Percentiles rank a stretch among this genome's conserved stretches.
These are phyloP conservation scores for Yarrowia keelungensis DNA, from an alignment of 805 yeast species.

Conservation along the genomic window DNA sequence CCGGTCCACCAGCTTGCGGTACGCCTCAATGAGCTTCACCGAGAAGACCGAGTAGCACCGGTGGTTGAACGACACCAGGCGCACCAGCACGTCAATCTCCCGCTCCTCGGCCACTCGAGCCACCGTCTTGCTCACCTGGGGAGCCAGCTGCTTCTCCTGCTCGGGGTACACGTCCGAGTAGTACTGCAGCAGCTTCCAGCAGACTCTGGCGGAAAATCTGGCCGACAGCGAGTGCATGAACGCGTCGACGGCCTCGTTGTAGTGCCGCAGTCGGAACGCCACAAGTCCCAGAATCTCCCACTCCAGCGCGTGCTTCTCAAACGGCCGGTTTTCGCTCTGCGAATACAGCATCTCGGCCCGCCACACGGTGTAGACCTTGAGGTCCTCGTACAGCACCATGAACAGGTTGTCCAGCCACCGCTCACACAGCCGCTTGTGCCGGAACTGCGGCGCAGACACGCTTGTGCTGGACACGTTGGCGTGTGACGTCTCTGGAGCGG, in stretches of 20 bases:
- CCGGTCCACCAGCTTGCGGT: slow-evolving; percentile 68
- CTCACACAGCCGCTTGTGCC: slow-evolving; percentile 68
- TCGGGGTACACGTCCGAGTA: slow-evolving; percentile 53
- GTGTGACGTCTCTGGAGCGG: slow-evolving; percentile 23
- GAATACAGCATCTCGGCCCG: slow-evolving; percentile 89
- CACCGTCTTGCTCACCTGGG: slow-evolving; percentile 44
- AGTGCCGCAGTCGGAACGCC: slow-evolving; percentile 84
- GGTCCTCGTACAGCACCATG: slow-evolving; percentile 71
- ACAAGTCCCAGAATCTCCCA: slow-evolving; percentile 93
- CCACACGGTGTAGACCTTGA: slow-evolving; percentile 83
- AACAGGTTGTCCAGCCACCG: slow-evolving; percentile 81
- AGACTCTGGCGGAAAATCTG: slow-evolving; percentile 81
- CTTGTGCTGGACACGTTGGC: slow-evolving; percentile 18
- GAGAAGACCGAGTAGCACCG: slow-evolving; percentile 96
- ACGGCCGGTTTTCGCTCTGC: slow-evolving; percentile 83
- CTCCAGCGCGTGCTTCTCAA: slow-evolving; percentile 78
- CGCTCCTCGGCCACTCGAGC: slow-evolving; percentile 37
- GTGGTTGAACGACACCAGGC: slow-evolving; percentile 94
- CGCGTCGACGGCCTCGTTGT: slow-evolving; percentile 86
- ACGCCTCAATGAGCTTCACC: slow-evolving; percentile 64
- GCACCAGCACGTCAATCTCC: slow-evolving; percentile 73
- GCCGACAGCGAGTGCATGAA: slow-evolving; percentile 72
- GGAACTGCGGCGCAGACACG: slow-evolving; percentile 42
- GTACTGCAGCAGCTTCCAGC: slow-evolving; percentile 73
- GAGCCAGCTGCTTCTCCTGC: slow-evolving; percentile 52